These are phyloP conservation scores for Pseudocercospora fuligena DNA, from an alignment of 2,329 filamentous ascomycete species.

Conservation along the genomic window DNA sequence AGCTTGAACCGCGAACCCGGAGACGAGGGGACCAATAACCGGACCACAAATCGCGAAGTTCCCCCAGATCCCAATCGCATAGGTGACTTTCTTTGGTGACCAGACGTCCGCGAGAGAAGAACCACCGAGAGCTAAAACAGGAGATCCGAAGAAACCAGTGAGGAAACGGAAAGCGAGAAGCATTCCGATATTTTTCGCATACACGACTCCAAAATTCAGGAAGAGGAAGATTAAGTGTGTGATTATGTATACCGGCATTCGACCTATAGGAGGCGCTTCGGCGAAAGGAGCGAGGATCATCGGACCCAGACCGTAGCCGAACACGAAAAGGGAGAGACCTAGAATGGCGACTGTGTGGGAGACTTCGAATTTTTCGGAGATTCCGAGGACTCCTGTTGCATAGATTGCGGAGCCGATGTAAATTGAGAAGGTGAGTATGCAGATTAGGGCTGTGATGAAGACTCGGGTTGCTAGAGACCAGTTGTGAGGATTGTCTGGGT, in stretches of 20 bases:
- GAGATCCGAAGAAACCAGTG: conserved; percentile 55
- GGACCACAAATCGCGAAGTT: conserved; percentile 45
- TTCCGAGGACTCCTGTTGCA: conserved; percentile 46
- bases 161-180: conserved; percentile 58
- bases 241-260: conserved; percentile 53
- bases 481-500: conserved; percentile 33
- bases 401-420: conserved; percentile 60
- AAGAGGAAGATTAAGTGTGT: conserved; percentile 55
- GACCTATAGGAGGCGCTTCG: conserved; percentile 55
- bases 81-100: conserved; percentile 41
- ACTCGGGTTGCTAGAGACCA: conserved; percentile 46
- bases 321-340: conserved; percentile 56
- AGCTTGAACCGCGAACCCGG: conserved; percentile 9
- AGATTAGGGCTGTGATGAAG: conserved; percentile 51
- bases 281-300: conserved; percentile 42
- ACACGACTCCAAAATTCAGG: conserved; percentile 52
- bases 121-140: conserved; percentile 50
- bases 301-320: conserved; percentile 55
- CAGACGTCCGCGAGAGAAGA: conserved; percentile 51
- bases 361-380: conserved; percentile 52
- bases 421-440: conserved; percentile 54
- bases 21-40: conserved; percentile 40
- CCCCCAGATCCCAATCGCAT: conserved; percentile 45
- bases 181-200: conserved; percentile 56
- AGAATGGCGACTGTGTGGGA: conserved; percentile 49